Base-by-base conservation (phyloP, 2,329 filamentous ascomycete species). In the Chrysoporthe austroafricana region DNA sequence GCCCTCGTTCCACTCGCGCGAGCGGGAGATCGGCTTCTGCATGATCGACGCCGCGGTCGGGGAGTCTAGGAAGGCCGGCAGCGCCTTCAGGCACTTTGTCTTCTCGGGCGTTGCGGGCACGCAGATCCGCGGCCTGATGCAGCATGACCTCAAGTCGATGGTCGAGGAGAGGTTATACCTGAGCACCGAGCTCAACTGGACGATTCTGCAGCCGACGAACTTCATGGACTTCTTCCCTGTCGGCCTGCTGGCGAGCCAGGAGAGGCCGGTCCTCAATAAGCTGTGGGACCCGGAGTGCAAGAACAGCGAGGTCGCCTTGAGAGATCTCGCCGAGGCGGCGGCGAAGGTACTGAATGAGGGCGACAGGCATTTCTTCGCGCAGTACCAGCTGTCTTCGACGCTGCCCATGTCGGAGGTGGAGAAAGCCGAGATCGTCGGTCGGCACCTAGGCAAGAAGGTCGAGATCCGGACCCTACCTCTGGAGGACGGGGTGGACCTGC, bases 141-240 rank as follows among this genome's bases (percentile, higher is more conserved):
- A 78, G 68, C 78, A 80, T 62, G 77, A 77, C 66, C 72, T 72
- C 69, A 79, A 79, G 60, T 72, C 74, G 14, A 68, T 73, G 44
- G 66, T 78, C 34, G 78, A 80, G 67, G 77, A 80, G 67, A 72
- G 74, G 34, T 70, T 80, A 3, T 76, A 78, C 39, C 76, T 78
- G 64, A 75, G 72, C 48, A 73, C 72, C 18, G 57, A 43, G 5
- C 70, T 79, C 4, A 71, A 72, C 43, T 78, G 74, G 60, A 80
- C 78, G 3, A 76, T 79, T 66, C 43, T 80, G 11, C 76, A 78
- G 70, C 78, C 78, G 4, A 74, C 72, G 0, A 75, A 75, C 21
- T 74, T 79, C 63, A 75, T 79, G 75, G 74, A 79, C 26, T 34
- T 44, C 68, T 73, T 68, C 69, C 73, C 62, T n/a, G 62, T 69